phyloP scores from a whole-genome alignment of 176 grass and related monocot species.

The Aegilops umbellulata region DNA sequence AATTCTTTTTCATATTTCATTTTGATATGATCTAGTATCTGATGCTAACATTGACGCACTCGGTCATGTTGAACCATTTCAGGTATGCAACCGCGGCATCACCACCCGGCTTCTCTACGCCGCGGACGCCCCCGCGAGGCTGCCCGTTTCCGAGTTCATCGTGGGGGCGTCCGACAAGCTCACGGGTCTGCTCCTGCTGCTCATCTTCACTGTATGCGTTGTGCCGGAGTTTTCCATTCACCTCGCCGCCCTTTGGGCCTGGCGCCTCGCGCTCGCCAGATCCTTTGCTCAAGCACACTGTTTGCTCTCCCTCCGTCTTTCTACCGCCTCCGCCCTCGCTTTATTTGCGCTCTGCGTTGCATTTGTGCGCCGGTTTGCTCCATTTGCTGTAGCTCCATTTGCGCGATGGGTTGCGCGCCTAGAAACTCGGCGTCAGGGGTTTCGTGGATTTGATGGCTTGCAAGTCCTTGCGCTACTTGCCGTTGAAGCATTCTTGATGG shows the following conservation, averaged over 20 bases:
- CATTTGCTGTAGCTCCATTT: constrained; percentile 23
- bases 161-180: constrained; percentile 6
- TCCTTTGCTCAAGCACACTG: neutral
- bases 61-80: neutral
- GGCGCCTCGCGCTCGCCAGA: constrained; percentile 25
- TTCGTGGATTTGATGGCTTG: constrained; percentile 23
- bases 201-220: neutral
- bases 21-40: neutral
- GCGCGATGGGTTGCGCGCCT: neutral
- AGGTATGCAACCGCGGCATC: constrained; percentile 28
- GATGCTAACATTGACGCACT: neutral
- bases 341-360: neutral
- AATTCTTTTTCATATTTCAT: neutral
- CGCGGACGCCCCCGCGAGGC: neutral
- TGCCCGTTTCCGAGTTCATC: constrained; percentile 23
- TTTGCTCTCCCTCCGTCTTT: constrained; percentile 13
- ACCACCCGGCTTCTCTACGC: constrained; percentile 27
- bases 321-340: neutral
- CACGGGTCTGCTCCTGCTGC: neutral
- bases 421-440: constrained; percentile 4
- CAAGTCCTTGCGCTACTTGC: constrained; percentile 18
- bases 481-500: constrained; percentile 14
- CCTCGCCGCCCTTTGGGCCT: constrained; percentile 18
- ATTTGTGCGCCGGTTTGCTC: neutral
- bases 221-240: constrained; percentile 18